Base-by-base conservation (phyloP, 1,139 yeast genomes). In the Suhomyces yuchorum region DNA sequence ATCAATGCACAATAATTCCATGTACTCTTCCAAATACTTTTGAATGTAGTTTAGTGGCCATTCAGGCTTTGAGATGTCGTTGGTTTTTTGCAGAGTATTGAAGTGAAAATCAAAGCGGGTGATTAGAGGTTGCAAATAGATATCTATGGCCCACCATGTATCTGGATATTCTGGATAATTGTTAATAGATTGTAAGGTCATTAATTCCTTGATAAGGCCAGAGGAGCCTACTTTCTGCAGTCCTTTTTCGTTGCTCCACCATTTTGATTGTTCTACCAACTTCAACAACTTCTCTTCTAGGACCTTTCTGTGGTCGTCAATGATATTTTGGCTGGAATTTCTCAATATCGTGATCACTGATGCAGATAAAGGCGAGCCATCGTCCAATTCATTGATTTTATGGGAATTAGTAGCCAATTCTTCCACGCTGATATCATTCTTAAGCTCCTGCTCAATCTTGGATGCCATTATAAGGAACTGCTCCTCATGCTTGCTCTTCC, bases 91-190 rank as follows among this genome's bases (percentile, higher is more conserved):
- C 19, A 74, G 71, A 12, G 76, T 66, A 49, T 81, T 82, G 65
- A 92, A 92, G 65, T 92, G 97, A 66, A 77, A 92, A 39, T 79
- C 74, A 61, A 91, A 88, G 49, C 93, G 77, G 12, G 80, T 63
- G 20, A 71, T 72, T 48, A 88, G 77, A 8, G 86, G 85, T 37
- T 75, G 71, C 0, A 86, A 69, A 26, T 90, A 65, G 0, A 77
- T 63, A 30, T 78, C 78, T 42, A 87, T 73, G 1, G 85, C 86
- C 81, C 85, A 78, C 62, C 86, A 69, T 0, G 82, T 66, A 1
- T 68, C 62, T 0, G 83, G 82, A 42, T 75, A 73, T 4, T 46
- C 46, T 0, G 80, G 75, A 1, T 55, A 49, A 3, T 57, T 51
- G 8, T 57, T 51, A 8, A 78, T 60, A 5, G 67, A 61, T 46